phyloP scores from a whole-genome alignment of 1,284 basidiomycete species.

The Cutaneotrichosporon sp. region DNA sequence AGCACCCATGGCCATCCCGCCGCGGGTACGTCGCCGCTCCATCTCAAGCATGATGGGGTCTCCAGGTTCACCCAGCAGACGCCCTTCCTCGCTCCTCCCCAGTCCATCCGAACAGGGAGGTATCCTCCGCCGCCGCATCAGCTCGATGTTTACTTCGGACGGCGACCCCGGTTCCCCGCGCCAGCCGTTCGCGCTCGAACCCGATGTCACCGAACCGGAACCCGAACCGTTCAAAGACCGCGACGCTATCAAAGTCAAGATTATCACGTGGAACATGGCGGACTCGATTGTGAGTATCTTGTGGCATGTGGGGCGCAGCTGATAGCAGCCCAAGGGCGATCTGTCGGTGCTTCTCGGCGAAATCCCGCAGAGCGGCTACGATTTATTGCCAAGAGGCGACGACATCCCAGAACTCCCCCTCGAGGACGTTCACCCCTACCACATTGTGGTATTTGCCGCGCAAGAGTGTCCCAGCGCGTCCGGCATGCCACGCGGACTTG shows the following conservation, averaged over 20 bases:
- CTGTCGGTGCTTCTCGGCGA: conserved; percentile 55
- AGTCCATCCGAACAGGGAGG: background rate
- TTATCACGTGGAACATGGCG: conserved; percentile 59
- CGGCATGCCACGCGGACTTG: conserved; percentile 52
- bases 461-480: conserved; percentile 54
- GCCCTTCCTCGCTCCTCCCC: background rate
- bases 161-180: conserved; percentile 2
- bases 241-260: conserved; percentile 55
- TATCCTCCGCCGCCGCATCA: conserved; percentile 9
- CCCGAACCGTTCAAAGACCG: conserved; percentile 27
- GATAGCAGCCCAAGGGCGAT: conserved; percentile 54
- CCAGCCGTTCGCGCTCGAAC: background rate
- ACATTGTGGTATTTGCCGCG: conserved; percentile 57
- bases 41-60: background rate
- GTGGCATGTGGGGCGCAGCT: background rate
- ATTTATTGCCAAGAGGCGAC: conserved; percentile 28
- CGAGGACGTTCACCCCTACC: conserved; percentile 55
- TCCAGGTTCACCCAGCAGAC: background rate
- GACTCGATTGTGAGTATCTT: conserved; percentile 51
- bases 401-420: conserved; percentile 36
- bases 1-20: background rate
- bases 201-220: background rate
- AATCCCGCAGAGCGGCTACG: conserved; percentile 48
- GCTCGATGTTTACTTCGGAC: conserved; percentile 8
- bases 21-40: background rate